Conservation (phyloP, 225 moss, liverwort and hornwort species). For the Takakia lepidozioides region DNA sequence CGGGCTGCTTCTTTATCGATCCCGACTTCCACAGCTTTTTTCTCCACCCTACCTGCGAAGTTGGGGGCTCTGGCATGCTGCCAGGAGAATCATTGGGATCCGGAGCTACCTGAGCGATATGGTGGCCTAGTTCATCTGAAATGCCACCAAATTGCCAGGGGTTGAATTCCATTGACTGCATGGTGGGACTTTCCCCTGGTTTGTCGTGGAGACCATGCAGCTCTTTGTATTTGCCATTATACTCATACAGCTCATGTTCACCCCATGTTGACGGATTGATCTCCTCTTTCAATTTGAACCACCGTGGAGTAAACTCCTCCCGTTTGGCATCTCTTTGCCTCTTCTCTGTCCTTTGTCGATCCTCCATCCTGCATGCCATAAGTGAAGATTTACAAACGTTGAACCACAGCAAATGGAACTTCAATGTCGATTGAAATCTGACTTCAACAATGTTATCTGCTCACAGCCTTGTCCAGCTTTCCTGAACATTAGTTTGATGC, state of each 20-base stretch:
- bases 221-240: conserved; percentile 40
- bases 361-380: conserved; percentile 73
- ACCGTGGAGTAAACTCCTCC: conserved; percentile 41
- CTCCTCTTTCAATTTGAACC: conserved; percentile 57
- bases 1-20: too few relatives aligned
- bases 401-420: too few relatives aligned
- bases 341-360: conserved; percentile 67
- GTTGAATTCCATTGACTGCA: conserved; percentile 31
- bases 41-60: too few relatives aligned
- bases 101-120: conserved; percentile 18
- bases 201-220: conserved; percentile 18
- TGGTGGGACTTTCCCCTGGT: conserved; percentile 4
- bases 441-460: too few relatives aligned
- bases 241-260: conserved; percentile 65
- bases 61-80: too few relatives aligned
- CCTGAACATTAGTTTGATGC: too few relatives aligned
- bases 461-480: too few relatives aligned
- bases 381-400: too few relatives aligned
- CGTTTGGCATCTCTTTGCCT: conserved; percentile 40
- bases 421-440: too few relatives aligned
- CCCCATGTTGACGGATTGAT: conserved; percentile 54
- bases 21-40: too few relatives aligned
- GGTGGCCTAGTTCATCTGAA: conserved; percentile 14
- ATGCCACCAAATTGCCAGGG: conserved; percentile 57
- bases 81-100: conserved; percentile 8